These are phyloP conservation scores for Urtica urens DNA, from an alignment of 306 rosid genomes.

Conservation along the genomic window DNA sequence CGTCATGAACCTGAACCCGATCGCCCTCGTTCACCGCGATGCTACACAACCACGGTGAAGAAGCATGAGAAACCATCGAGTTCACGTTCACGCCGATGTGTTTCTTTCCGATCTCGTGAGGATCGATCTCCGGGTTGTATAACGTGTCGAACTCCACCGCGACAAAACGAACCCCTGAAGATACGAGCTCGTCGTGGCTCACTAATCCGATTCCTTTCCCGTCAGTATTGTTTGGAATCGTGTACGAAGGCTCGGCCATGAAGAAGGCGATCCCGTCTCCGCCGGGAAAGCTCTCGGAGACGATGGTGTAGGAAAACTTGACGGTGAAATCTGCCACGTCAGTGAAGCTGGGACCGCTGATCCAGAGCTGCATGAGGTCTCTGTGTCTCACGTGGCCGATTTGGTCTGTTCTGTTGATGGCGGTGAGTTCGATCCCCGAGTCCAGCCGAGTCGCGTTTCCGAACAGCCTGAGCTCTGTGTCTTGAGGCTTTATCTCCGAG, in stretches of 20 bases:
- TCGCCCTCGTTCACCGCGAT: too few species aligned
- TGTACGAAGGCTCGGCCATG: slow-evolving; percentile 1
- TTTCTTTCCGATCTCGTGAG: neutral
- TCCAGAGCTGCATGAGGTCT: neutral
- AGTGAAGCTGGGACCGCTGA: neutral
- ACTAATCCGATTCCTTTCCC: slow-evolving; percentile 2
- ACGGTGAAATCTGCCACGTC: neutral
- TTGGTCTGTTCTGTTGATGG: slow-evolving; percentile 1
- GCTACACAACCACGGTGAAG: neutral
- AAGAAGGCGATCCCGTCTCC: slow-evolving; percentile 12
- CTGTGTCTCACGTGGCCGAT: neutral
- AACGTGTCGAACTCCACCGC: slow-evolving; percentile 10
- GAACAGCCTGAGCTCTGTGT: neutral
- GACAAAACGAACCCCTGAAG: neutral
- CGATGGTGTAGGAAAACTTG: slow-evolving; percentile 3
- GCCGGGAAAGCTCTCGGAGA: neutral
- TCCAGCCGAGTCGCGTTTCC: neutral
- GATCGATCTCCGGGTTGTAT: neutral
- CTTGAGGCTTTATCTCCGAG: neutral
- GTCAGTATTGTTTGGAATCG: neutral
- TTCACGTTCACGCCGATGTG: slow-evolving; percentile 8
- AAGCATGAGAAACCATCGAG: neutral
- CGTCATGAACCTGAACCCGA: neutral
- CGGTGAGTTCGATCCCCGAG: neutral
- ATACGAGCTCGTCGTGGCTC: neutral